A percentile compares a stretch with the other conserved stretches of the same genome.
Conservation (phyloP, 176 grass and related monocot species). For the Triticum timopheevii region DNA sequence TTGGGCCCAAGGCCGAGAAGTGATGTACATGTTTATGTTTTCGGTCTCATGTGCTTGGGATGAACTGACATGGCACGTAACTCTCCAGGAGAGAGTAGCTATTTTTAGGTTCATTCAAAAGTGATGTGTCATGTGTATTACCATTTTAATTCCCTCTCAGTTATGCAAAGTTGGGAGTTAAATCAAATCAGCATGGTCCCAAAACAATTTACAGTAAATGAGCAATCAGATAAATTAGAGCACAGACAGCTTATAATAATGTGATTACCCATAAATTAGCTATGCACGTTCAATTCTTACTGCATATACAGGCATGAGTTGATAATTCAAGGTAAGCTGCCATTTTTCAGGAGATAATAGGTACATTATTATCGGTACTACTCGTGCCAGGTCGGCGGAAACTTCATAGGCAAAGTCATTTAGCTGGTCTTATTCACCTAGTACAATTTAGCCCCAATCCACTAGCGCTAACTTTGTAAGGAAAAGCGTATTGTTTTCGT, state of each 20-base stretch:
- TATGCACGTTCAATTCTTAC: not conserved
- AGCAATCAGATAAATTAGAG: not conserved
- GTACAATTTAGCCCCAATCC: not conserved
- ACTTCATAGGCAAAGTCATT: not conserved
- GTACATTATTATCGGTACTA: not conserved
- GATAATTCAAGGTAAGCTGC: not conserved
- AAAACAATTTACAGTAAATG: not conserved
- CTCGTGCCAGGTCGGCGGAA: not conserved
- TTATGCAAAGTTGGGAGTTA: not conserved
- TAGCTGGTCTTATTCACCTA: not conserved
- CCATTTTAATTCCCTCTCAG: not conserved
- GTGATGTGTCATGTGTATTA: not conserved
- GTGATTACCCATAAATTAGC: not conserved
- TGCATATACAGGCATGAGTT: not conserved
- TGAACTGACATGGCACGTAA: conserved; percentile 3
- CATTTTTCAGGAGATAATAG: not conserved
- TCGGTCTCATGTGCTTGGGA: not conserved
- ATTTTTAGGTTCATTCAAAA: not conserved
- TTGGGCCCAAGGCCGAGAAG: not conserved
- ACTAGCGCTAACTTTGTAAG: not conserved
- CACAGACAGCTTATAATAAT: not conserved
- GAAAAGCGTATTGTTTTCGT: too few species aligned
- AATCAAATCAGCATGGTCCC: not conserved
- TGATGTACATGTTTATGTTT: not conserved
- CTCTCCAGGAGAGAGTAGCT: not conserved